Conservation (phyloP, 495 filamentous ascomycete species). For the Xylaria grammica region DNA sequence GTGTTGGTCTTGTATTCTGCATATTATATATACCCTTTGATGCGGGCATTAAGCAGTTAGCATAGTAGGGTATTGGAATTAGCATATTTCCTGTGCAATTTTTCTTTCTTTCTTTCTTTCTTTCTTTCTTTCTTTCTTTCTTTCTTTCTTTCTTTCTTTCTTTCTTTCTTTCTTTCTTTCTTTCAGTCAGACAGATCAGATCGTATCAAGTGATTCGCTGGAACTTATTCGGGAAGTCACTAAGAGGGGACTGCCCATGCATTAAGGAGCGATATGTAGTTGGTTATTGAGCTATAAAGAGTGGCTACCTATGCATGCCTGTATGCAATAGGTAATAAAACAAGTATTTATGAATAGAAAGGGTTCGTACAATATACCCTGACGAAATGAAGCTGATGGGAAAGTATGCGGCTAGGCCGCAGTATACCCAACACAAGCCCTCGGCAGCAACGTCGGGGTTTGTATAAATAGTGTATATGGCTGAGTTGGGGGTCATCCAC, state of each 20-base stretch:
- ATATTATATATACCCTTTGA: constrained; percentile 11
- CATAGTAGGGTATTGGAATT: background rate
- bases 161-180: too few species aligned
- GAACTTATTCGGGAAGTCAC: too few species aligned
- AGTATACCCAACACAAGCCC: too few species aligned
- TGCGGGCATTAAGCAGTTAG: background rate
- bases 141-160: too few species aligned
- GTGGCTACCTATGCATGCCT: constrained; percentile 2
- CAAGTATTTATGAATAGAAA: background rate
- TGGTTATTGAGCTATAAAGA: constrained; percentile 8
- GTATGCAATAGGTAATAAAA: background rate
- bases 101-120: too few species aligned
- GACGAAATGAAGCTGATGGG: constrained; percentile 3
- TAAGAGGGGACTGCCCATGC: too few species aligned
- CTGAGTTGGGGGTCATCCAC: background rate
- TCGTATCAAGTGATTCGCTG: too few species aligned
- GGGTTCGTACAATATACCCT: background rate
- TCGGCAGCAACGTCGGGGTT: too few species aligned
- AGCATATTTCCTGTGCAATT: background rate
- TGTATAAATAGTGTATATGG: too few species aligned
- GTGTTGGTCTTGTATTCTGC: background rate
- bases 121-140: too few species aligned
- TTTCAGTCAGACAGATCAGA: too few species aligned
- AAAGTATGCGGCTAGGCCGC: background rate
- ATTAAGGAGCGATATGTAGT: background rate